These are phyloP conservation scores for Nannizziopsis arthrosporioides DNA, from an alignment of 2,329 filamentous ascomycete species.

Conservation along the genomic window DNA sequence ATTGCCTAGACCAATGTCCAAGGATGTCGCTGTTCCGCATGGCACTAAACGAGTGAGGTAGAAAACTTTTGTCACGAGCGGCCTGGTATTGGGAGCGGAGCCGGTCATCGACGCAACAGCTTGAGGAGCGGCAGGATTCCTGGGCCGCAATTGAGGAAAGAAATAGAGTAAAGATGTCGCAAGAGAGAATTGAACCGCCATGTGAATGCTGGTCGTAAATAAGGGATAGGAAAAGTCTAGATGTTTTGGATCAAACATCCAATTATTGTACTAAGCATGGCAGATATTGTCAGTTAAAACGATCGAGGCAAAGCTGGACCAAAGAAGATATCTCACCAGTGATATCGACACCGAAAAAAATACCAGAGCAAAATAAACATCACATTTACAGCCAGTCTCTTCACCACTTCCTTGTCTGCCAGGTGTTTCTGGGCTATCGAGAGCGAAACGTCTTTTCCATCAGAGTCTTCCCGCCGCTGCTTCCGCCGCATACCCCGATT, in stretches of 20 bases:
- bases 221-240: constrained; percentile 89
- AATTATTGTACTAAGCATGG: constrained; percentile 80
- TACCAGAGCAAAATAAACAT: constrained; percentile 80
- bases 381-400: constrained; percentile 60
- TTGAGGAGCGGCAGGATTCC: constrained; percentile 8
- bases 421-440: constrained; percentile 58
- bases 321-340: constrained; percentile 49
- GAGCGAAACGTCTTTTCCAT: constrained; percentile 38
- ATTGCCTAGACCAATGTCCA: constrained; percentile 93
- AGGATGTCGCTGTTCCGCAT: constrained; percentile 80
- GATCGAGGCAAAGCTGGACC: constrained; percentile 2
- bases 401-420: constrained; percentile 62
- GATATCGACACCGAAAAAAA: constrained; percentile 88
- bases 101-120: constrained; percentile 15
- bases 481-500: constrained; percentile 54
- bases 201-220: constrained; percentile 90
- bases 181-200: constrained; percentile 84
- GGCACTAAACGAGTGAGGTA: constrained; percentile 86
- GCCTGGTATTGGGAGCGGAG: constrained; percentile 34
- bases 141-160: constrained; percentile 68
- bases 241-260: constrained; percentile 86
- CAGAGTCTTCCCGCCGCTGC: constrained; percentile 41
- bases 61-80: constrained; percentile 53
- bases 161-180: constrained; percentile 67
- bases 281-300: neutral